Conservation (phyloP, 768 basidiomycete genomes). For the Rhodosporidiobolus odoratus region DNA sequence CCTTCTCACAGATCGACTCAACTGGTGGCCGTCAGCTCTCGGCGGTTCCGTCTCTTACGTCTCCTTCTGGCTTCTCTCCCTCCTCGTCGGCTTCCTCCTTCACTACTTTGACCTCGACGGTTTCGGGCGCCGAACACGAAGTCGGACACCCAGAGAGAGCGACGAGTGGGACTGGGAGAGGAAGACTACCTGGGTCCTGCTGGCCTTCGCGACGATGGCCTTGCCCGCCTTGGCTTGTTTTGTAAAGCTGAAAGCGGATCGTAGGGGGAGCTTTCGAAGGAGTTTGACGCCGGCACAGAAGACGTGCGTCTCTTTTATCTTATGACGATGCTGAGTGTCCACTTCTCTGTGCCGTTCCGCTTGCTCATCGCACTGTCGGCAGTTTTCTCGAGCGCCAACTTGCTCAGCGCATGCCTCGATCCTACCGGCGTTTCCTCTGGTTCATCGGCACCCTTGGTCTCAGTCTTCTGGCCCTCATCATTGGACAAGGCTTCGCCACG, state of each 20-base stretch:
- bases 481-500: slow-evolving; percentile 51
- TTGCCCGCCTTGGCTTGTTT: slow-evolving; percentile 45
- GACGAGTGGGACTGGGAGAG: slow-evolving; percentile 43
- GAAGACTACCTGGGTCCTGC: slow-evolving; percentile 42
- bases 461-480: slow-evolving; percentile 47
- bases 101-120: slow-evolving; percentile 41
- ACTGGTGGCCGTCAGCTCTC: slow-evolving; percentile 49
- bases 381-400: slow-evolving; percentile 48
- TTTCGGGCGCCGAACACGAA: slow-evolving; percentile 18
- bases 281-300: slow-evolving; percentile 45
- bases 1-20: slow-evolving; percentile 30
- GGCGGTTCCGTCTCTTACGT: slow-evolving; percentile 48
- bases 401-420: slow-evolving; percentile 46
- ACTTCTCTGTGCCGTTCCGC: neutral
- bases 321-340: neutral
- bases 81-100: slow-evolving; percentile 39
- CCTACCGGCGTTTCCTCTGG: slow-evolving; percentile 51
- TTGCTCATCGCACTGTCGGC: neutral
- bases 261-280: slow-evolving; percentile 48
- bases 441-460: slow-evolving; percentile 49
- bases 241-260: slow-evolving; percentile 48
- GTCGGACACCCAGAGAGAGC: neutral
- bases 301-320: slow-evolving; percentile 41
- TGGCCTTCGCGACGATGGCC: slow-evolving; percentile 41
- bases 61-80: slow-evolving; percentile 44